Base-by-base conservation (phyloP, 768 basidiomycete genomes). In the Lactifluus subvellereus region DNA sequence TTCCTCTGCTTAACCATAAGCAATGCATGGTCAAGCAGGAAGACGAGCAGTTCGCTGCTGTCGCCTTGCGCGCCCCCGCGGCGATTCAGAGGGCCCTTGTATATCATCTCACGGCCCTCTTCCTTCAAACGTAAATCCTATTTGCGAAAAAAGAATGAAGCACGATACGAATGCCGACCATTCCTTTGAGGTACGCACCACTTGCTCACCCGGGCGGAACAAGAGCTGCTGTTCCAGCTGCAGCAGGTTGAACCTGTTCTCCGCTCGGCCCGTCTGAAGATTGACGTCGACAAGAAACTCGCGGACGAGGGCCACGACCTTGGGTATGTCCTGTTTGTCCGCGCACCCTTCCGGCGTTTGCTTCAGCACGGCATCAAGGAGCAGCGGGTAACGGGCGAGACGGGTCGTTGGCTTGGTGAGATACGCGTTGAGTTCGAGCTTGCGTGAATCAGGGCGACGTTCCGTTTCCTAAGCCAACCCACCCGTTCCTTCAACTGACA, bases 321-420 rank as follows among this genome's bases (percentile, higher is more conserved):
- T 84, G 0, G 87, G 85, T 22, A 99, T 77, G 5, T 78, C 77
- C 22, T 78, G 75, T 75, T 94, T 93, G 73, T 99, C 97, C 0
- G 88, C 84, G 69, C 86, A 91, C 70, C 94, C 93, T 32, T 94
- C 91, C 0, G 89, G 84, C 0, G 97, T 99, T 55, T 94, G 86
- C 74, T 98, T 98, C 60, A 89, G 77, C 11, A 97, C 91, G 16
- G 92, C 95, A 68, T 92, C 94, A 35, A 99, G 80, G 2, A 98
- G 77, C 2, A 99, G 80, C 7, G 97, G 97, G 73, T 98, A 98
- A 66, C 97, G 81, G n/a, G 96, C 97, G 32, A 99, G 80, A 69
- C 97, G 87, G 6, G 97, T 98, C 2, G 97, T 98, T 1, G 97
- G 97, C 74, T 98, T 98, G 7, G 97, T 99, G 45, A 99, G 79